Evolutionary conservation across 441 rosid species (phyloP).

Genomic region (Erodium moschatum): DNA sequence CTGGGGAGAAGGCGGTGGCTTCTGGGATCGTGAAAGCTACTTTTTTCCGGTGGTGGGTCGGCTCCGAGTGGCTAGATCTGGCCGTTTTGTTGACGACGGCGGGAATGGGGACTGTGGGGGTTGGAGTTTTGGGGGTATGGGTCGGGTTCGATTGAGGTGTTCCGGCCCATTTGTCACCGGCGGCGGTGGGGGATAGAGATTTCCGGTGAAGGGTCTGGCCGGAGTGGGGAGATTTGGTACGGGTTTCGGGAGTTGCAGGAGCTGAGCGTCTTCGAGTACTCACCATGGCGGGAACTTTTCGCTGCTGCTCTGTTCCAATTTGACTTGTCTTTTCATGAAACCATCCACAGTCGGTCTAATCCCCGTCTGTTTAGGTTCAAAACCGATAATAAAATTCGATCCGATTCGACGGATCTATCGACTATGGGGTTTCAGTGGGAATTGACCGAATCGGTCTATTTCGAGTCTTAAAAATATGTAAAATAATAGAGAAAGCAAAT

Average conservation of each 20-base stretch:
- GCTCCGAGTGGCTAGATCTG: not conserved
- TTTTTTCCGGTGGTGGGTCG: not conserved
- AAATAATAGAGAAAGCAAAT: too few species aligned
- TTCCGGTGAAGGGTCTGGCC: not conserved
- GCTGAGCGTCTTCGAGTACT: not conserved
- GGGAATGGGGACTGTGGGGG: not conserved
- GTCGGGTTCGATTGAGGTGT: not conserved
- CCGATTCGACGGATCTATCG: too few species aligned
- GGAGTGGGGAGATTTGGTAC: not conserved
- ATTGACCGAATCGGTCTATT: too few species aligned
- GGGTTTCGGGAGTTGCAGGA: not conserved
- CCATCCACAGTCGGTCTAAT: too few species aligned
- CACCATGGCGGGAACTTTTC: not conserved
- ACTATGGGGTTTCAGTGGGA: too few species aligned
- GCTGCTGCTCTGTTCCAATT: not conserved
- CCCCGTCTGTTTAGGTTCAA: too few species aligned
- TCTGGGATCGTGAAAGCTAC: not conserved
- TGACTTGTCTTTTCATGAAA: too few species aligned
- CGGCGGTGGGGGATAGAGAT: not conserved
- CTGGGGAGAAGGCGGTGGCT: not conserved
- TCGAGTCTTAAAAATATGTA: too few species aligned
- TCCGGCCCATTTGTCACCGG: not conserved
- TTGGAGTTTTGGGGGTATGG: not conserved
- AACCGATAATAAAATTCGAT: too few species aligned
- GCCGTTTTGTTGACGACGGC: not conserved